Percentiles rank a stretch among this genome's conserved stretches.
phyloP scores from a whole-genome alignment of 108 stramenopile species.

The Discostella stelligeroides region DNA sequence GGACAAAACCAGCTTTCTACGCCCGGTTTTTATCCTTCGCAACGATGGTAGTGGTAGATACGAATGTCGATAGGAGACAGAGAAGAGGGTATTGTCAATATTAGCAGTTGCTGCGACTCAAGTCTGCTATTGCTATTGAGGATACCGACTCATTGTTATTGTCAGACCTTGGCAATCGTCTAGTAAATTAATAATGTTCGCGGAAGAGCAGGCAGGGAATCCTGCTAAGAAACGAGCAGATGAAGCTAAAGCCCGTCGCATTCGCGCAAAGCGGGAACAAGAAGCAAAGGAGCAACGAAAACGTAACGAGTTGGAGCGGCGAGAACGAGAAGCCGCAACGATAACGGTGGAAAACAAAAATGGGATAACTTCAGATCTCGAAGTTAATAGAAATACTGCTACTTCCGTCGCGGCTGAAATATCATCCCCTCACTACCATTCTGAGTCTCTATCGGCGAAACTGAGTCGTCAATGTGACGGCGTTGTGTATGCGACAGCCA shows the following conservation, averaged over 20 bases:
- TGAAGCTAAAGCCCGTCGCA: conserved; percentile 63
- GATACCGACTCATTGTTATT: no score
- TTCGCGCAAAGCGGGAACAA: conserved; percentile 65
- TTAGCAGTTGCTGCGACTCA: no score
- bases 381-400: background rate
- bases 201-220: conserved; percentile 78
- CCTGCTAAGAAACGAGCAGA: conserved; percentile 72
- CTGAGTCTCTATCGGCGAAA: background rate
- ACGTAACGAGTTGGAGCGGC: conserved; percentile 47
- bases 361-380: conserved; percentile 13
- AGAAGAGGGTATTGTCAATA: no score
- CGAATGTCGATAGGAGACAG: no score
- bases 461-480: background rate
- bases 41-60: no score
- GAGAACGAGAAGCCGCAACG: conserved; percentile 25
- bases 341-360: conserved; percentile 5
- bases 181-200: no score
- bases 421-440: no score
- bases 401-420: background rate
- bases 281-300: conserved; percentile 45
- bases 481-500: background rate
- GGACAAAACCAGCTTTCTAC: no score
- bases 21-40: no score
- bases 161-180: no score
- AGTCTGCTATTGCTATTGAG: no score